phyloP scores from a whole-genome alignment of 1,284 basidiomycete genomes.

The Agroathelia rolfsii region DNA sequence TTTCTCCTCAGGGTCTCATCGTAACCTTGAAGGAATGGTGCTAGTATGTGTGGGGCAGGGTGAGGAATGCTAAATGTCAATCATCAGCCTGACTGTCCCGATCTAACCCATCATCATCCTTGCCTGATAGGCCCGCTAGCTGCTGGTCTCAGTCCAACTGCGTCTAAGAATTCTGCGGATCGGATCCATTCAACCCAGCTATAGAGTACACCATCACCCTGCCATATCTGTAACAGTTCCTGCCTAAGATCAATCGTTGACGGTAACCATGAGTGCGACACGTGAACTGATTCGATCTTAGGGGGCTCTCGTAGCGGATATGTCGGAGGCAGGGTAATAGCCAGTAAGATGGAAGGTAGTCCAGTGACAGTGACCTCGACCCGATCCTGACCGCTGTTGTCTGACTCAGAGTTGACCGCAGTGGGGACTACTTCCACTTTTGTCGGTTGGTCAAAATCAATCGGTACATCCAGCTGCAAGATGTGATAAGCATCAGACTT shows the following conservation, averaged over 20 bases:
- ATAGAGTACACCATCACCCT: constrained; percentile 22
- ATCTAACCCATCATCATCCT: constrained; percentile 14
- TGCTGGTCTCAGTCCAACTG: constrained; percentile 22
- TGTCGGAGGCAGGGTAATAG: constrained; percentile 39
- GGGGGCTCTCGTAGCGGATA: constrained; percentile 53
- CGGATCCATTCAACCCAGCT: constrained; percentile 62
- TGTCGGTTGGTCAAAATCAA: constrained; percentile 41
- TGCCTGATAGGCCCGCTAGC: constrained; percentile 34
- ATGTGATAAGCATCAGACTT: too few species aligned
- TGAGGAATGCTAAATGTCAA: constrained; percentile 37
- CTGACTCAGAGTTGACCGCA: too few species aligned
- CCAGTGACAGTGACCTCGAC: constrained; percentile 19
- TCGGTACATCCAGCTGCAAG: constrained; percentile 51
- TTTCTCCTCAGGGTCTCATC: constrained; percentile 23
- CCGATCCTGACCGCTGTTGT: neutral
- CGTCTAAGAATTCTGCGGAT: constrained; percentile 47
- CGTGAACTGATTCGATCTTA: constrained; percentile 40
- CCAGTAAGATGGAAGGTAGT: constrained; percentile 55
- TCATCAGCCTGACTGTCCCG: constrained; percentile 6
- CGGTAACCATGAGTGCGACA: constrained; percentile 55
- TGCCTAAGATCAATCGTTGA: too few species aligned
- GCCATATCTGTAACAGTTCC: too few species aligned
- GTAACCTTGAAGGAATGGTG: constrained; percentile 36
- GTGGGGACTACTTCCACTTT: constrained; percentile 29
- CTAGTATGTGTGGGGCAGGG: constrained; percentile 41